These are phyloP conservation scores for Pascua sp. DNA, from an alignment of 1,284 basidiomycete genomes.

Conservation along the genomic window DNA sequence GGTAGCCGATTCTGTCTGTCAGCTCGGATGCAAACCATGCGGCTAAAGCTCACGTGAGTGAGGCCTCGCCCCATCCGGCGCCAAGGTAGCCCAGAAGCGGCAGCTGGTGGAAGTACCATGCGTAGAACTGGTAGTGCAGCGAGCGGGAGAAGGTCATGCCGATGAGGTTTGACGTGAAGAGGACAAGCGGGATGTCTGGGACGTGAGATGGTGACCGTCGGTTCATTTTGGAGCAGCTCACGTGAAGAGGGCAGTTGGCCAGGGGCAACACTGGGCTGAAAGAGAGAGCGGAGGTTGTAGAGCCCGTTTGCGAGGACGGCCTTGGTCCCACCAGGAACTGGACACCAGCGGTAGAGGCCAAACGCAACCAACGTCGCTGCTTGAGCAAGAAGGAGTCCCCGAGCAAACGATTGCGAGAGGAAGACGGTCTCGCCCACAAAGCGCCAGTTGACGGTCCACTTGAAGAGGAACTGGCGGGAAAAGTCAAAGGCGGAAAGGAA, in stretches of 20 bases:
- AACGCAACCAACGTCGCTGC: constrained; percentile 61
- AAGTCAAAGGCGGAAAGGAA: constrained; percentile 78
- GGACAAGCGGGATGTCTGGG: constrained; percentile 71
- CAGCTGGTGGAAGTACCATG: constrained; percentile 94
- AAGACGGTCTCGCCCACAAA: constrained; percentile 75
- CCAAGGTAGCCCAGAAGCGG: constrained; percentile 63
- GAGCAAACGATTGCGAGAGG: constrained; percentile 63
- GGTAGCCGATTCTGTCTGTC: constrained; percentile 59
- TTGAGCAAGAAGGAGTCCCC: constrained; percentile 65
- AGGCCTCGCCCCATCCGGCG: constrained; percentile 23
- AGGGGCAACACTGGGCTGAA: constrained; percentile 12
- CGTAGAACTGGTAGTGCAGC: constrained; percentile 97
- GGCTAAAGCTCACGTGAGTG: constrained; percentile 26
- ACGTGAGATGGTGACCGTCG: neutral
- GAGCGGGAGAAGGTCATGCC: constrained; percentile 92
- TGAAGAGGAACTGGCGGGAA: constrained; percentile 81
- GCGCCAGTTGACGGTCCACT: constrained; percentile 99
- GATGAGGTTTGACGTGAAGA: constrained; percentile 89
- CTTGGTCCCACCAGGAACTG: constrained; percentile 59
- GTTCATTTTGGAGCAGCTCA: constrained; percentile 11
- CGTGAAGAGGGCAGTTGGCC: constrained; percentile 23
- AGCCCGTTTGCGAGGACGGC: constrained; percentile 59
- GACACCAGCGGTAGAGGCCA: constrained; percentile 69
- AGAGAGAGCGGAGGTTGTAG: constrained; percentile 20
- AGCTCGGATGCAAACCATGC: neutral